Conservation (phyloP, 2,329 filamentous ascomycete species). For the Decorospora gaudefroyi region DNA sequence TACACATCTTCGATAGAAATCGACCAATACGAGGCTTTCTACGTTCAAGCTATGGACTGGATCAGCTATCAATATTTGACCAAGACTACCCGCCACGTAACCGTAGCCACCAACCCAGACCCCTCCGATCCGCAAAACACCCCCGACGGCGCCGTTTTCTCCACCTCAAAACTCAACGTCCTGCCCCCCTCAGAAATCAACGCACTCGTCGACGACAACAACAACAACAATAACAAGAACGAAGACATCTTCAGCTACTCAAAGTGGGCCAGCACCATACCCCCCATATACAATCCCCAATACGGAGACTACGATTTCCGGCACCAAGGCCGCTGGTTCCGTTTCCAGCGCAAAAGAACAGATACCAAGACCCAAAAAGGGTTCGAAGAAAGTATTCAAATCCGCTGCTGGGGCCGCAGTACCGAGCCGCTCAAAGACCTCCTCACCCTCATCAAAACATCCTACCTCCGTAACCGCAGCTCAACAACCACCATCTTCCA, state of each 20-base stretch:
- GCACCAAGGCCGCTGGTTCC: slow-evolving; percentile 48
- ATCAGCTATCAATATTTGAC: slow-evolving; percentile 48
- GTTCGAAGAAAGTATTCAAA: slow-evolving; percentile 51
- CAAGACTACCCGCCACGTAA: slow-evolving; percentile 39
- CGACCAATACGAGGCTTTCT: too few species aligned
- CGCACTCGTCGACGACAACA: too few species aligned
- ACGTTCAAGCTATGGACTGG: slow-evolving; percentile 52
- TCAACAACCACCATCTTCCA: slow-evolving; percentile 54
- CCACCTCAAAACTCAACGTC: too few species aligned
- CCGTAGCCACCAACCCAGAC: slow-evolving; percentile 41
- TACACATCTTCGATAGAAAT: too few species aligned
- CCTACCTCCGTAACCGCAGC: slow-evolving; percentile 50
- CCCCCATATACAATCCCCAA: slow-evolving; percentile 56
- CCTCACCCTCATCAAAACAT: slow-evolving; percentile 52
- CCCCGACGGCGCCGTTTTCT: too few species aligned
- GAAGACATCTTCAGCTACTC: slow-evolving; percentile 57
- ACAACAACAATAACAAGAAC: too few species aligned
- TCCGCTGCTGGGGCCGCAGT: slow-evolving; percentile 54
- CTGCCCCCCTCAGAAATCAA: too few species aligned
- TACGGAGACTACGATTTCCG: slow-evolving; percentile 53
- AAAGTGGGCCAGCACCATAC: slow-evolving; percentile 54
- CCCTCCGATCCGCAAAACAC: too few species aligned
- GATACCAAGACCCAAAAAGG: slow-evolving; percentile 28
- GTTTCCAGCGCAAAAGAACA: slow-evolving; percentile 48
- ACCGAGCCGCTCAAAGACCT: slow-evolving; percentile 55